A percentile compares a stretch with the other conserved stretches of the same genome.
These are phyloP conservation scores for Paraphoma sp. DNA, from an alignment of 2,329 filamentous ascomycete species.

Conservation along the genomic window DNA sequence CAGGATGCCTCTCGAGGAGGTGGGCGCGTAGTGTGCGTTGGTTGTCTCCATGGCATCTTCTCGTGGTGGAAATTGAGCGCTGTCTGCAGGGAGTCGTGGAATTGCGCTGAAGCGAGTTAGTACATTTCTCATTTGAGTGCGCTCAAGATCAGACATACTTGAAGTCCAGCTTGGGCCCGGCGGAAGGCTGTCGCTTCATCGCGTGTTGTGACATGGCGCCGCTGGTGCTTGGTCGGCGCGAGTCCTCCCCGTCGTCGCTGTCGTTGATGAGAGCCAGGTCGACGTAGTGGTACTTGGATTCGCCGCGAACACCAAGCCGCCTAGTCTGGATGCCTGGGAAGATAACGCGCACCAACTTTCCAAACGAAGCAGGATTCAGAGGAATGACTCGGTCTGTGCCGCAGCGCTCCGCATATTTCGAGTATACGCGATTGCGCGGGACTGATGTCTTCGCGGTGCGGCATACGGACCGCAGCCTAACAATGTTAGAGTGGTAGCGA, in stretches of 20 bases:
- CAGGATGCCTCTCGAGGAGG: slow-evolving; percentile 52
- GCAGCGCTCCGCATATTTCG: slow-evolving; percentile 91
- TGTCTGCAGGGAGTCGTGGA: slow-evolving; percentile 56
- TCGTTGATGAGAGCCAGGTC: slow-evolving; percentile 60
- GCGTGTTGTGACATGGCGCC: slow-evolving; percentile 29
- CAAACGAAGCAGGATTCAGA: slow-evolving; percentile 95
- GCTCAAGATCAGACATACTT: slow-evolving; percentile 26
- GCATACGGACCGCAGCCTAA: slow-evolving; percentile 76
- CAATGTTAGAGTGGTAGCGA: slow-evolving; percentile 30
- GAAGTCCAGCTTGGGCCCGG: slow-evolving; percentile 43
- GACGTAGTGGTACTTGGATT: slow-evolving; percentile 97
- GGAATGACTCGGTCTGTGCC: slow-evolving; percentile 93
- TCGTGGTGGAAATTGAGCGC: slow-evolving; percentile 53
- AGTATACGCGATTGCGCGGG: slow-evolving; percentile 90
- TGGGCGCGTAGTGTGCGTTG: slow-evolving; percentile 41
- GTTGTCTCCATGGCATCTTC: slow-evolving; percentile 35
- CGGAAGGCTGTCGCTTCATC: slow-evolving; percentile 42
- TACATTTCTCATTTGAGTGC: neutral
- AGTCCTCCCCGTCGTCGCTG: slow-evolving; percentile 35
- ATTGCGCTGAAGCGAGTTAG: slow-evolving; percentile 44
- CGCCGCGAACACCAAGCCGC: slow-evolving; percentile 87
- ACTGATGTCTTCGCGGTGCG: slow-evolving; percentile 80
- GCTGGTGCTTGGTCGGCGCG: slow-evolving; percentile 23
- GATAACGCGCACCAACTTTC: slow-evolving; percentile 93
- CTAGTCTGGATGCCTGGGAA: slow-evolving; percentile 95